Evolutionary conservation across 257 asterid genomes (phyloP).

Genomic region (Solanum sparsipilum): DNA sequence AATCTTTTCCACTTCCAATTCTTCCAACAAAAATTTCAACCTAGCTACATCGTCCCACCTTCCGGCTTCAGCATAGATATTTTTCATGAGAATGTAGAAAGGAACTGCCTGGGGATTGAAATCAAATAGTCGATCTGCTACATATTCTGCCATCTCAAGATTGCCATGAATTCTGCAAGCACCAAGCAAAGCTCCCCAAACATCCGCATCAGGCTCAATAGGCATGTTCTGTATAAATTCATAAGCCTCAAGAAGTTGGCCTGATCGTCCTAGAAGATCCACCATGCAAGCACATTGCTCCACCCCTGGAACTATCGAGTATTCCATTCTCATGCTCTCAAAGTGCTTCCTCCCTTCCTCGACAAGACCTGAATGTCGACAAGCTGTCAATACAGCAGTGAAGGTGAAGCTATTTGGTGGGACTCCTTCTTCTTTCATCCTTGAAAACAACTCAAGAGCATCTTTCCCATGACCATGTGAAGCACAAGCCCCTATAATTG

Average conservation of each 20-base stretch:
- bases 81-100: constrained; percentile 5
- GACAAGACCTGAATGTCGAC: constrained; percentile 12
- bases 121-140: constrained; percentile 4
- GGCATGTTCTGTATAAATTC: constrained; percentile 10
- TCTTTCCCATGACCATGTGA: constrained; percentile 10
- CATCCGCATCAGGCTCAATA: constrained; percentile 1
- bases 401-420: constrained; percentile 9
- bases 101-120: constrained; percentile 1
- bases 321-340: constrained; percentile 7
- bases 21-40: constrained; percentile 1
- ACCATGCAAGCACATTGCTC: constrained; percentile 7
- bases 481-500: constrained; percentile 12
- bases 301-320: constrained; percentile 2
- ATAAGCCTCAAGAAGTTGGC: constrained; percentile 4
- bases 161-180: constrained; percentile 12
- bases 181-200: constrained; percentile 18
- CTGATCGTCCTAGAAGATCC: constrained; percentile 16
- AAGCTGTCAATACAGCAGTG: constrained; percentile 12
- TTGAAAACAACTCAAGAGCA: constrained; percentile 4
- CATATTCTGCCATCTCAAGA: constrained; percentile 8
- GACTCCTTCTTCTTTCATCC: constrained; percentile 8
- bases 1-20: constrained; percentile 2
- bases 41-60: constrained; percentile 14
- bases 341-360: constrained; percentile 13
- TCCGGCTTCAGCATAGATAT: constrained; percentile 5